phyloP scores from a whole-genome alignment of 164 flowering plant species.

The Magnolia sinica region DNA sequence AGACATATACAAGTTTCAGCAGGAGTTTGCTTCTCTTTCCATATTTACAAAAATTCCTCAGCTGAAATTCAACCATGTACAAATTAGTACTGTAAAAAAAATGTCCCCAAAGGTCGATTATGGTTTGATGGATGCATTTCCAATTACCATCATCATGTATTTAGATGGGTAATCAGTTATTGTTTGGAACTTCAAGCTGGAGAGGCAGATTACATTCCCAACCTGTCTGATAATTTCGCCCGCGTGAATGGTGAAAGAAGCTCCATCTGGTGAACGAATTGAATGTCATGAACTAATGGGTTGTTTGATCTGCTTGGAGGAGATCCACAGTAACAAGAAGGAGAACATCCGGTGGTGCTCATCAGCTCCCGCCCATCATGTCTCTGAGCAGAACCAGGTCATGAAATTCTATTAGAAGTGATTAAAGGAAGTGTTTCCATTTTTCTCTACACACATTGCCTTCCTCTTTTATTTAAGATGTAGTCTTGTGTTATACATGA shows the following conservation, averaged over 20 bases:
- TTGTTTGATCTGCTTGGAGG: constrained; percentile 58
- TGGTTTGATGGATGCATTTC: too few species aligned
- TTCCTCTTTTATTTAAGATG: too few species aligned
- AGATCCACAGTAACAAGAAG: constrained; percentile 43
- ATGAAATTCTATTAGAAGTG: neutral
- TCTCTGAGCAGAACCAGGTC: constrained; percentile 16
- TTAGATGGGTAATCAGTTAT: neutral
- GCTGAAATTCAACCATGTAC: too few species aligned
- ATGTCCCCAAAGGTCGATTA: too few species aligned
- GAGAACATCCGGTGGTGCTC: constrained; percentile 32
- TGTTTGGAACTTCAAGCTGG: neutral
- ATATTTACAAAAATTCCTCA: too few species aligned
- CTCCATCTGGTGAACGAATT: constrained; percentile 50
- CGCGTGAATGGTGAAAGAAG: constrained; percentile 35
- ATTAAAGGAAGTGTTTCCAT: neutral
- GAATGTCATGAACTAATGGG: constrained; percentile 49
- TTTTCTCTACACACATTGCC: neutral
- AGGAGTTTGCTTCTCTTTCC: too few species aligned
- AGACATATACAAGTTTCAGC: too few species aligned
- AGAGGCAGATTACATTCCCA: constrained; percentile 28
- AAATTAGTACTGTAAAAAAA: too few species aligned
- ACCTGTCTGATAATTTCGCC: constrained; percentile 32
- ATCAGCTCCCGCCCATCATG: constrained; percentile 21
- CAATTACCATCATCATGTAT: neutral
- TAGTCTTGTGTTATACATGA: too few species aligned